These are phyloP conservation scores for Leucaena leucocephala DNA, from an alignment of 306 rosid species.

Conservation along the genomic window DNA sequence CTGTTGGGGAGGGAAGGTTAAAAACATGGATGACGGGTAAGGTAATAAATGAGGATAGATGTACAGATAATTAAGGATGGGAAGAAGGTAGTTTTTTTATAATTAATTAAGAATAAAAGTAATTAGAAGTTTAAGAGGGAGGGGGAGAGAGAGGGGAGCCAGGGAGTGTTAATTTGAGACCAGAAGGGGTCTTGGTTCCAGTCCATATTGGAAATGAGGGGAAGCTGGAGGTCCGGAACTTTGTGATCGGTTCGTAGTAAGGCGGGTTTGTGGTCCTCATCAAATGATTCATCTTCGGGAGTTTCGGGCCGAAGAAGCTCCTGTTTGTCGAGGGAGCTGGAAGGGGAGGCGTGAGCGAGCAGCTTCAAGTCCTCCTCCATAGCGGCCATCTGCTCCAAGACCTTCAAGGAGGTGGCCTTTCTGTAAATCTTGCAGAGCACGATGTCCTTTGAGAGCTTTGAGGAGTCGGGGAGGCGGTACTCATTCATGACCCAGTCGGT, in stretches of 20 bases:
- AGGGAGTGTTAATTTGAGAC: constrained; percentile 72
- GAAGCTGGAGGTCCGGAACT: constrained; percentile 68
- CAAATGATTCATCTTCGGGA: neutral
- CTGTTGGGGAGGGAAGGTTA: neutral
- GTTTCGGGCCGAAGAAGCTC: too few species aligned
- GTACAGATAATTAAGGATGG: neutral
- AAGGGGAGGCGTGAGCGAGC: constrained; percentile 42
- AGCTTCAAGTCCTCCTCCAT: constrained; percentile 69
- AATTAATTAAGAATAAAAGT: too few species aligned
- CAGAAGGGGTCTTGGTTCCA: constrained; percentile 84
- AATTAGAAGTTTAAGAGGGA: constrained; percentile 60
- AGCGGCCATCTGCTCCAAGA: constrained; percentile 86
- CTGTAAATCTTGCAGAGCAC: constrained; percentile 91
- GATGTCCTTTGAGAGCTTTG: constrained; percentile 67
- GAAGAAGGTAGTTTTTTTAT: neutral
- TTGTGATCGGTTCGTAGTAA: constrained; percentile 38
- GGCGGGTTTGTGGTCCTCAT: constrained; percentile 4
- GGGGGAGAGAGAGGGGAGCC: constrained; percentile 68
- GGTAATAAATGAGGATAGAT: neutral
- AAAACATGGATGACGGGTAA: neutral
- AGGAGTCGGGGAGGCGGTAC: constrained; percentile 85
- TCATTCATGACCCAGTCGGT: constrained; percentile 99
- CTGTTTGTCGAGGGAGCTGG: constrained; percentile 57
- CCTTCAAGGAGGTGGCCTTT: constrained; percentile 98
- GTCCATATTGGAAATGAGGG: constrained; percentile 60